Base-by-base conservation (phyloP, 2,329 filamentous ascomycete species). In the Pseudopithomyces chartarum region DNA sequence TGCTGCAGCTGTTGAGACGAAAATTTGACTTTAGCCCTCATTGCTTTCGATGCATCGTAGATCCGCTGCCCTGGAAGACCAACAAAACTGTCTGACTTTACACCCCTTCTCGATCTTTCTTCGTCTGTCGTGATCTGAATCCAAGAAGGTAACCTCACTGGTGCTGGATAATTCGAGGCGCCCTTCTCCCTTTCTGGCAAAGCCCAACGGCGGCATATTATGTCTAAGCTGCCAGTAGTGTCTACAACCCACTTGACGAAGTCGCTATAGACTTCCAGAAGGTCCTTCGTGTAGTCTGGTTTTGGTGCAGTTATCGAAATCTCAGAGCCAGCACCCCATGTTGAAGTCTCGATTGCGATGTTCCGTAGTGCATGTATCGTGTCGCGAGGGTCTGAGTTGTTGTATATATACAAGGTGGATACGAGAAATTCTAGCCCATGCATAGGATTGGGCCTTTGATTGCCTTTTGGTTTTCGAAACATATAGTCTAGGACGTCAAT, bases 351-450 rank as follows among this genome's bases (percentile, higher is more conserved):
- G 26, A 19, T 13, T 4, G 64, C 57, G 17, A 71, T 60, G 50
- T 60, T 62, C 6, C 60, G 45, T 1, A 71, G 47, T 17, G 61
- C 59, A 55, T 62, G 62, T 19, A 71, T 63, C 1, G 60, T 65
- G 56, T 71, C 68, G 17, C 62, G 57, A 2, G 67, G 68, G 43
- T 71, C 64, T 5, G 66, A 54, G 1, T 61, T 52, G 13, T 69
- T 60, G 39, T 69, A 71, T 1, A 53, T 32, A 2, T 50, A 49
- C 1, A 71, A 40, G 5, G 29, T 50, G 13, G 62, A 64, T 0
- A 70, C 60, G 2, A 71, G 42, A n/a, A 46, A 45, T 39, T 71
- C 66, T 2, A 71, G 50, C 8, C 26, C 26, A 29, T 29, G 26
- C 26, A 29, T 29, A 8, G 26, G 26, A 29, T 29, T 29, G 4